Percentiles rank a stretch among this genome's conserved stretches.
Evolutionary conservation across 2,329 filamentous ascomycete genomes (phyloP).

Genomic region (Orbilia brochopaga): DNA sequence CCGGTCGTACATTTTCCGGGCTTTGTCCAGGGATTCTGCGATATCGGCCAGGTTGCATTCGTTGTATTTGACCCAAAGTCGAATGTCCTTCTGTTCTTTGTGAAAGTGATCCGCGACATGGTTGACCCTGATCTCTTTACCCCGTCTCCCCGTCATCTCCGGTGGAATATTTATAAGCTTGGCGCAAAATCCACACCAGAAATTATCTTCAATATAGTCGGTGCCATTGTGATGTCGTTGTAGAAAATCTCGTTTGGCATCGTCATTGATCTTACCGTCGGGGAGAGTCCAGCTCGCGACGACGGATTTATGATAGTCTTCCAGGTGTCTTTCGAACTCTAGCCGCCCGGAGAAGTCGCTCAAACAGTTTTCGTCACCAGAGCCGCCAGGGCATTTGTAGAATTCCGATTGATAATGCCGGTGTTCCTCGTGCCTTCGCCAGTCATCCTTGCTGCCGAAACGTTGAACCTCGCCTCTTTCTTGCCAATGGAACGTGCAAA

Average conservation of each 20-base stretch:
- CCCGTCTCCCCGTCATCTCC: constrained; percentile 65
- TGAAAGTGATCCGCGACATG: constrained; percentile 77
- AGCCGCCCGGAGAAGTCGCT: constrained; percentile 27
- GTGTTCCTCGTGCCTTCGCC: constrained; percentile 85
- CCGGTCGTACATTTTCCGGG: constrained; percentile 16
- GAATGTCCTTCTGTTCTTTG: constrained; percentile 46
- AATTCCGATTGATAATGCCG: constrained; percentile 75
- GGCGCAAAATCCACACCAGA: constrained; percentile 88
- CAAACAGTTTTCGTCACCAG: constrained; percentile 28
- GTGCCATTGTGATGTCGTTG: constrained; percentile 68
- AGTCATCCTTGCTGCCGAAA: constrained; percentile 94
- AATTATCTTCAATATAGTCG: constrained; percentile 67
- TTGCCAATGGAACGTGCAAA: constrained; percentile 73
- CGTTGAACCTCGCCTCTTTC: constrained; percentile 63
- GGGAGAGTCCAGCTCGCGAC: constrained; percentile 32
- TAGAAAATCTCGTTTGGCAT: constrained; percentile 60
- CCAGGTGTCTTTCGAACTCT: constrained; percentile 68
- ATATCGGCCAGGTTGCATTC: constrained; percentile 30
- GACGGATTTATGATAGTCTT: constrained; percentile 60
- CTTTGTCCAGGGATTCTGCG: constrained; percentile 17
- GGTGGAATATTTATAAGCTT: constrained; percentile 64
- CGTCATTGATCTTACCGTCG: constrained; percentile 54
- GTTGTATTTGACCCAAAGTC: constrained; percentile 41
- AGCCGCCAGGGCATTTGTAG: constrained; percentile 70
- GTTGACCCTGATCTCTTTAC: constrained; percentile 64